Evolutionary conservation across 148 eudicot genomes (phyloP), one percentile per base, ranked within the genome.

Genomic region (Rhododendron ovatum): DNA sequence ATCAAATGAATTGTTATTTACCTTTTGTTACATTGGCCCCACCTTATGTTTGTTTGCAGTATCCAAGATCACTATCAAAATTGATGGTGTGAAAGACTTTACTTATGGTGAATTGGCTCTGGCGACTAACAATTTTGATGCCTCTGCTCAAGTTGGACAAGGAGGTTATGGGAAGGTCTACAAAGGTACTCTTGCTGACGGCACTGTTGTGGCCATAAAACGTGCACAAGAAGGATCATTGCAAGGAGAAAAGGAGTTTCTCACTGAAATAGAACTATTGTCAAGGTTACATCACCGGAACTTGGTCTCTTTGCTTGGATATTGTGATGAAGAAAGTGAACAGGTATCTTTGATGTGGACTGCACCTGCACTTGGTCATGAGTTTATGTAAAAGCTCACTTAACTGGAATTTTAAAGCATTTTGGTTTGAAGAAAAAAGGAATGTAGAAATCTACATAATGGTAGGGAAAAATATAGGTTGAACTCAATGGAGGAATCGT

Each of bases 81-180:
- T 95, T 63, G 99, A 96, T 51, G 98, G 96, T 26, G 94, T 95
- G 87, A 96, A 89, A 89, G 93, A 90, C 74, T 96, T 93, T 88
- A 89, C 91, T 47, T 95, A 89, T 81, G 89, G 90, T 84, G 97
- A 95, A 86, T 80, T 96, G 94, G 87, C 93, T 86, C 84, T 67
- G 53, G 98, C 95, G 50, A 96, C 99, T 48, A 74, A 87, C 51
- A 87, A 86, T 85, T 96, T 96, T 81, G 87, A 86, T 86, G 79
- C 65, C 71, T 88, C 94, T 50, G 83, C 91, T 88, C 92, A 94
- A 90, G 93, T 96, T 81, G 99, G 99, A 15, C 92, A 89, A 90
- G 99, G 99, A 91, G 99, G 99, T 84, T 96, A 96, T 86, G 99
- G 99, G 83, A 94, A 90, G 74, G 99, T 96, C 57, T 95, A 91